Conservation (phyloP, 768 basidiomycete genomes). For the Coprinopsis sp. region DNA sequence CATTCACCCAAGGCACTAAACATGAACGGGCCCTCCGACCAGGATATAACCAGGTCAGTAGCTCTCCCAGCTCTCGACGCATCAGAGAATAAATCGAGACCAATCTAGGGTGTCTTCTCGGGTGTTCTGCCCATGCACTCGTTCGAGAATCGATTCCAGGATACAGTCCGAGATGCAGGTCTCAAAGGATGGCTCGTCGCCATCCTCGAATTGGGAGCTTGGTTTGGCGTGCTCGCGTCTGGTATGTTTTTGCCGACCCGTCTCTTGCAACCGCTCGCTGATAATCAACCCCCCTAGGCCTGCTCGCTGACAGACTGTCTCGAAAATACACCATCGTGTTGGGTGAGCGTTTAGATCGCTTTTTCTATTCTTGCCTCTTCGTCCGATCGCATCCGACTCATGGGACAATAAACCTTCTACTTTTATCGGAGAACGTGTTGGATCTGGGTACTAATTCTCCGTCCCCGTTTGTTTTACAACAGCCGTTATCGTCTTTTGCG, state of each 20-base stretch:
- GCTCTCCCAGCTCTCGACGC: neutral
- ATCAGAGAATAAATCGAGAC: neutral
- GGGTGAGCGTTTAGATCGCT: constrained; percentile 27
- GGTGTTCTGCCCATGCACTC: constrained; percentile 59
- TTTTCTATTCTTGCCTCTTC: constrained; percentile 12
- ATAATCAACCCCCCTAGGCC: constrained; percentile 28
- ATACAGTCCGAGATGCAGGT: constrained; percentile 44
- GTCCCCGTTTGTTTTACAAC: neutral
- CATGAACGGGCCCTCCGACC: neutral
- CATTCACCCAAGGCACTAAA: constrained; percentile 1
- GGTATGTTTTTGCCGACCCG: constrained; percentile 28
- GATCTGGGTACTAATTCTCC: neutral
- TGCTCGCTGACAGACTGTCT: constrained; percentile 66
- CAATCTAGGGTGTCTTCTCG: constrained; percentile 64
- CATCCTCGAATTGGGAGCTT: constrained; percentile 72
- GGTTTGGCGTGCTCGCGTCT: constrained; percentile 69
- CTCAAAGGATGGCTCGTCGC: constrained; percentile 71
- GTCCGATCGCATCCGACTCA: neutral
- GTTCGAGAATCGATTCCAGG: constrained; percentile 51
- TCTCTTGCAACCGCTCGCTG: neutral
- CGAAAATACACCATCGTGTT: constrained; percentile 68
- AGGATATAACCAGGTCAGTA: constrained; percentile 62
- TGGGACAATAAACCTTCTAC: too few relatives aligned
- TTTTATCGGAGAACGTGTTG: too few relatives aligned
- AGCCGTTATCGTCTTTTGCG: constrained; percentile 58